Conservation (phyloP, 31 red algal genomes). For the Odonthalia washingtoniensis region DNA sequence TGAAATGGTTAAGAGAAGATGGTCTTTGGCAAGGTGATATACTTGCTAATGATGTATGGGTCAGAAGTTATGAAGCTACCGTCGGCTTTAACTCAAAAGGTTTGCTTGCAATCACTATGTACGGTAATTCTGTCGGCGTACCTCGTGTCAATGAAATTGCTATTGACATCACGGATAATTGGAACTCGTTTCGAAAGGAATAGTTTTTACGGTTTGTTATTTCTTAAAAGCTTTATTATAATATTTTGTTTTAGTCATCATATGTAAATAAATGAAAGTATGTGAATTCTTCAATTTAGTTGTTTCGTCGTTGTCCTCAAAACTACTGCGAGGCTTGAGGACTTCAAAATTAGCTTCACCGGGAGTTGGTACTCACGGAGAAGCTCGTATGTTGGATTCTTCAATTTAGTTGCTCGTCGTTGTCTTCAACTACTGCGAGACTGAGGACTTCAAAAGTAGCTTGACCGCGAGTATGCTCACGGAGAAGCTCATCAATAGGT, state of each 20-base stretch:
- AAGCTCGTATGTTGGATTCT: not conserved
- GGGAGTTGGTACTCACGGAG: not conserved
- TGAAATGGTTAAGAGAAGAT: constrained; percentile 6
- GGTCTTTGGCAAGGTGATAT: constrained; percentile 6
- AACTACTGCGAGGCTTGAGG: too few species aligned
- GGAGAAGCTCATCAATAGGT: constrained; percentile 79
- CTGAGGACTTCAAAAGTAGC: constrained; percentile 86
- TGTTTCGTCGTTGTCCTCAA: too few species aligned
- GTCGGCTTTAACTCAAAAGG: constrained; percentile 50
- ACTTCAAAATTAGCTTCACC: too few species aligned
- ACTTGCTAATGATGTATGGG: constrained; percentile 37
- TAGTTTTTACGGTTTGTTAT: too few species aligned
- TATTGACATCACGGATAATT: constrained; percentile 26
- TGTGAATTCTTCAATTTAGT: too few species aligned
- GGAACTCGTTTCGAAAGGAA: too few species aligned
- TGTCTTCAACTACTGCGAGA: constrained; percentile 89
- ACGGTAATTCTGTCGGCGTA: constrained; percentile 26
- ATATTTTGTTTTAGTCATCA: too few species aligned
- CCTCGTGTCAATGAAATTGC: constrained; percentile 42
- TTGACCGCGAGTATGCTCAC: constrained; percentile 64
- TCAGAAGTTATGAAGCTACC: constrained; percentile 34
- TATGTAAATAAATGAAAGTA: too few species aligned
- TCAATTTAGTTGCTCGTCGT: constrained; percentile 75
- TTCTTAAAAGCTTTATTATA: too few species aligned
- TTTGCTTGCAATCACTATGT: constrained; percentile 32